Conservation (phyloP, 2,329 filamentous ascomycete species). For the Calonectria pseudoreteaudii region DNA sequence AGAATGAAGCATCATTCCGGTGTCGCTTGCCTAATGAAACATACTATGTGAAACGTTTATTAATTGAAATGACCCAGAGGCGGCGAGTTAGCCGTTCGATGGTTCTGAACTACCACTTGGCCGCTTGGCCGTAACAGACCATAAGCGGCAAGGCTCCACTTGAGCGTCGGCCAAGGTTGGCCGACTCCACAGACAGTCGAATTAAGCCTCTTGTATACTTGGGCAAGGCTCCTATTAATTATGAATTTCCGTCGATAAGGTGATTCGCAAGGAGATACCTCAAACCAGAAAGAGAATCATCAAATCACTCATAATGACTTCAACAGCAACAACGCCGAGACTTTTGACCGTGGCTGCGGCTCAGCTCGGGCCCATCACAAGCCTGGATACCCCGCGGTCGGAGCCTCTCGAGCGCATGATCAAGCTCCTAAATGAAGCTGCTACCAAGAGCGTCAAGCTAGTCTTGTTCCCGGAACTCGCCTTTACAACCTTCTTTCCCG, state of each 20-base stretch:
- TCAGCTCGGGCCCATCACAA: conserved; percentile 59
- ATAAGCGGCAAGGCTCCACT: background rate
- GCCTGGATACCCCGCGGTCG: conserved; percentile 51
- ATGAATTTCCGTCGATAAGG: background rate
- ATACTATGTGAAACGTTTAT: background rate
- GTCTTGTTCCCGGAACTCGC: conserved; percentile 67
- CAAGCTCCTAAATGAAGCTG: conserved; percentile 59
- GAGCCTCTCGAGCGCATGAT: conserved; percentile 62
- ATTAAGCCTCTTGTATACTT: background rate
- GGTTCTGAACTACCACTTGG: background rate
- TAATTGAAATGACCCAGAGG: background rate
- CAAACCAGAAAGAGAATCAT: background rate
- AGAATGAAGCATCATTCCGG: background rate
- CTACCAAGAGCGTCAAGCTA: conserved; percentile 57
- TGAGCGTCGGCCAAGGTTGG: background rate
- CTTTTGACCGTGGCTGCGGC: conserved; percentile 59
- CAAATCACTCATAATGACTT: background rate
- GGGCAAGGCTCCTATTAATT: background rate
- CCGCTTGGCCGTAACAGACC: background rate
- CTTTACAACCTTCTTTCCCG: conserved; percentile 68
- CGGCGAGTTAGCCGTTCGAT: background rate
- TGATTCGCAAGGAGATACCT: background rate
- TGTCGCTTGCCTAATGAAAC: background rate
- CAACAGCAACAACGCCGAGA: background rate
- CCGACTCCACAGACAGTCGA: background rate